A percentile compares a stretch with the other conserved stretches of the same genome.
Evolutionary conservation across 805 yeast species (phyloP).

Genomic region (Pachysolen tannophilus): DNA sequence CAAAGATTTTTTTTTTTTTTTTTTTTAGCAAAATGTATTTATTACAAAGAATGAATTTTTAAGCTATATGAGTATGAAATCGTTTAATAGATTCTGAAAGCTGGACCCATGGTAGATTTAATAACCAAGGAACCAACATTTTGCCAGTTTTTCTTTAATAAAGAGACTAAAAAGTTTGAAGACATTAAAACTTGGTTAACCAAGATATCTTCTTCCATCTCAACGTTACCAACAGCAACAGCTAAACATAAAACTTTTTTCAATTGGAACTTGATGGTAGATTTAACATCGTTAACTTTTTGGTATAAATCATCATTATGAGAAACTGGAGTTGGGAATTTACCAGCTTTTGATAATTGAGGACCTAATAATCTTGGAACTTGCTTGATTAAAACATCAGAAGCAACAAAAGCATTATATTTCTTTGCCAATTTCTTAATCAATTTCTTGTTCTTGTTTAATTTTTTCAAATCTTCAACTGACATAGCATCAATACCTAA

Average conservation of each 20-base stretch:
- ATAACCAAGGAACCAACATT: conserved; percentile 98
- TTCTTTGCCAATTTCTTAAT: conserved; percentile 99
- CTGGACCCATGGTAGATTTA: conserved; percentile 99
- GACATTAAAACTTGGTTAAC: conserved; percentile 98
- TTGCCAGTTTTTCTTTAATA: conserved; percentile 99
- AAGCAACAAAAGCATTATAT: conserved; percentile 99
- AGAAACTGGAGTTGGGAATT: conserved; percentile 99
- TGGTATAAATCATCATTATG: conserved; percentile 96
- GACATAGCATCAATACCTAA: conserved; percentile 99
- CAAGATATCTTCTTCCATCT: conserved; percentile 94
- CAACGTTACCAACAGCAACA: conserved; percentile 99
- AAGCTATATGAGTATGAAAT: too few species aligned
- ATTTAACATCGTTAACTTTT: conserved; percentile 95
- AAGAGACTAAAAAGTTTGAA: conserved; percentile 97
- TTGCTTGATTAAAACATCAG: conserved; percentile 98
- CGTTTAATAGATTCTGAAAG: conserved; percentile 99
- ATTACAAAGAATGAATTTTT: too few species aligned
- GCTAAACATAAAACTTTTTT: conserved; percentile 99
- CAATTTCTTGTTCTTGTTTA: conserved; percentile 99
- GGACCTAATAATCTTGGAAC: conserved; percentile 99
- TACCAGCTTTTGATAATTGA: conserved; percentile 99
- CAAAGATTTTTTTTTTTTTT: too few species aligned
- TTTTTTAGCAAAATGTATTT: too few species aligned
- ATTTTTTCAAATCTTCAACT: conserved; percentile 98
- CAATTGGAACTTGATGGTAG: conserved; percentile 99